Percentiles rank a stretch among this genome's conserved stretches.
Conservation (phyloP, 495 filamentous ascomycete species). For the Aspergillus heteromorphus region DNA sequence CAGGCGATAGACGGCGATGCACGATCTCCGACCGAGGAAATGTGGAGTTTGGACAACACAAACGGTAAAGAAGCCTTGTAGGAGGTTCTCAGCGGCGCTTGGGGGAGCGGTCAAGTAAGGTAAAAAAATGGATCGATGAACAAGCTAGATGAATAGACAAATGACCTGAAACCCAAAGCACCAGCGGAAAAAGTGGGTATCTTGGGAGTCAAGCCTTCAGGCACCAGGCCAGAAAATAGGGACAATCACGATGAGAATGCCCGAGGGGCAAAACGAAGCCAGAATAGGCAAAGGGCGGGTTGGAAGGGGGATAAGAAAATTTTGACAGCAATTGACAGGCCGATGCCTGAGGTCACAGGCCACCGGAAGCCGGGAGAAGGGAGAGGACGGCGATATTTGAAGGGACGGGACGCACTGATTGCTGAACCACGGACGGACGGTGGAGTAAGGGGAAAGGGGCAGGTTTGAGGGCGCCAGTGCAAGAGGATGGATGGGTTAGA, state of each 20-base stretch:
- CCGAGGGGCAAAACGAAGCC: slow-evolving; percentile 6
- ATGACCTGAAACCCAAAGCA: not conserved
- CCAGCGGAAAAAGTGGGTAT: not conserved
- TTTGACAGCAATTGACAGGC: not conserved
- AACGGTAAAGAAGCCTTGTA: not conserved
- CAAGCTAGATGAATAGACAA: not conserved
- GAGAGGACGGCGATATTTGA: not conserved
- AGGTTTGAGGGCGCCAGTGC: not conserved
- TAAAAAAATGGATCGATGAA: not conserved
- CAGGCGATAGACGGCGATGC: slow-evolving; percentile 2
- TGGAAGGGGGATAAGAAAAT: not conserved
- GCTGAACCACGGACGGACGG: not conserved
- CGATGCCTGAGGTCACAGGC: slow-evolving; percentile 3
- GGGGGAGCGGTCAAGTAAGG: not conserved
- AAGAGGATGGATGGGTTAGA: not conserved
- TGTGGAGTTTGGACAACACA: not conserved
- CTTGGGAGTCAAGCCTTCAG: slow-evolving; percentile 1
- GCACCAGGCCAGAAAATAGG: slow-evolving; percentile 11
- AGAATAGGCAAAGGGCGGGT: not conserved
- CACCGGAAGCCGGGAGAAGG: not conserved
- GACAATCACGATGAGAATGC: slow-evolving; percentile 1
- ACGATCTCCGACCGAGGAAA: slow-evolving; percentile 4
- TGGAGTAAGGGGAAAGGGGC: not conserved
- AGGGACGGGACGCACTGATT: not conserved
- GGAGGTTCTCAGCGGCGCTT: not conserved